Percentiles rank a stretch among this genome's conserved stretches.
These are phyloP conservation scores for Bipolaris bicolor DNA, from an alignment of 2,329 filamentous ascomycete species.

Conservation along the genomic window DNA sequence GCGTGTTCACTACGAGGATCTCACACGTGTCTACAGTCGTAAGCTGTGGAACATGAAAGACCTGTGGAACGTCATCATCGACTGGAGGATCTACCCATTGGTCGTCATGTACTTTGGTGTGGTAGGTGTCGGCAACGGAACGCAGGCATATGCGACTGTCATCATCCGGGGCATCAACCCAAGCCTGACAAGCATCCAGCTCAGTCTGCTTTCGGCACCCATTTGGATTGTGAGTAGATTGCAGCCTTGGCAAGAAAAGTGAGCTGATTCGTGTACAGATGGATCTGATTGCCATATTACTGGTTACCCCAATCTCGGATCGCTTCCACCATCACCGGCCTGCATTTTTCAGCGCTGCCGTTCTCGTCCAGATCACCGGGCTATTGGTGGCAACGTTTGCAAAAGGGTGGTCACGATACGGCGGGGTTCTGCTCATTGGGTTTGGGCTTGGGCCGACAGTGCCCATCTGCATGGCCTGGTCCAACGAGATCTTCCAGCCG, in stretches of 20 bases:
- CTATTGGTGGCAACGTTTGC: slow-evolving; percentile 81
- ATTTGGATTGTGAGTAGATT: slow-evolving; percentile 81
- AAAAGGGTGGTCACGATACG: slow-evolving; percentile 83
- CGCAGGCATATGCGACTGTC: slow-evolving; percentile 84
- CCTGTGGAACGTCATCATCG: slow-evolving; percentile 71
- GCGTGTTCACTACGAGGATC: slow-evolving; percentile 79
- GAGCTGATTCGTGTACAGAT: slow-evolving; percentile 58
- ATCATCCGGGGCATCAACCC: slow-evolving; percentile 84
- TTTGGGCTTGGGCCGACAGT: slow-evolving; percentile 91
- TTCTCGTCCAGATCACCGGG: slow-evolving; percentile 79
- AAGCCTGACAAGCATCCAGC: slow-evolving; percentile 71
- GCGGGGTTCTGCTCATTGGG: slow-evolving; percentile 85
- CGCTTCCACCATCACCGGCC: slow-evolving; percentile 82
- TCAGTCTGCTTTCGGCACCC: slow-evolving; percentile 84
- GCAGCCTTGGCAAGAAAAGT: neutral
- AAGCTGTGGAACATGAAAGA: slow-evolving; percentile 76
- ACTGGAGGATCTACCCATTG: slow-evolving; percentile 89
- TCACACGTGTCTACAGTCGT: slow-evolving; percentile 79
- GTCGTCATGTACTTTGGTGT: slow-evolving; percentile 94
- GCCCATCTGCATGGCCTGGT: slow-evolving; percentile 94
- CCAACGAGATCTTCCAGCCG: slow-evolving; percentile 85
- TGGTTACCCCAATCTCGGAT: slow-evolving; percentile 85
- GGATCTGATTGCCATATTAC: slow-evolving; percentile 85
- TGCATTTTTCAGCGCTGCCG: slow-evolving; percentile 78
- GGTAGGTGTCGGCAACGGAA: slow-evolving; percentile 88